Conservation (phyloP, 768 basidiomycete species). For the Lactarius hengduanensis region DNA sequence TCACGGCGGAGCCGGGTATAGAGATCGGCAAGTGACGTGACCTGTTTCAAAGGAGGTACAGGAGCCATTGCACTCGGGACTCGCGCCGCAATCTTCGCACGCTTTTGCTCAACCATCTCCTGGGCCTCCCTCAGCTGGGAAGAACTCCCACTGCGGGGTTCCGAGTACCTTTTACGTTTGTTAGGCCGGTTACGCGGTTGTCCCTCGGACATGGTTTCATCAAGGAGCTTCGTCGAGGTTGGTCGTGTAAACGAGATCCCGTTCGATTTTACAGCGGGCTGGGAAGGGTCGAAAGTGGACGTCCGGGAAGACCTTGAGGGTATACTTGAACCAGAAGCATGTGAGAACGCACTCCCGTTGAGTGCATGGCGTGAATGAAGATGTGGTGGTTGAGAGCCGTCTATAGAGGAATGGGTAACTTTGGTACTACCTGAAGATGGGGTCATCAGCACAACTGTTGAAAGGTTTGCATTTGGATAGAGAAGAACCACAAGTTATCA, state of each 20-base stretch:
- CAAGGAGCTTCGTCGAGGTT: neutral
- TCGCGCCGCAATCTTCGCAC: constrained; percentile 20
- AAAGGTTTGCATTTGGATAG: neutral
- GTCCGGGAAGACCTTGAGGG: constrained; percentile 7
- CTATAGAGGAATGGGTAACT: neutral
- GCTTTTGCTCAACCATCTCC: constrained; percentile 21
- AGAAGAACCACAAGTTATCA: neutral
- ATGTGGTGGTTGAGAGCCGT: neutral
- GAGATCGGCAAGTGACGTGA: constrained; percentile 22
- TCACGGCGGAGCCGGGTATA: constrained; percentile 22
- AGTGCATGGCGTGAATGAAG: neutral
- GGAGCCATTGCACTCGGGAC: constrained; percentile 15
- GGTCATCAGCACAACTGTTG: constrained; percentile 11
- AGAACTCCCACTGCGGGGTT: neutral
- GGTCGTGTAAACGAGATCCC: neutral
- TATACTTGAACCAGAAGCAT: neutral
- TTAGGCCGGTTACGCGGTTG: neutral
- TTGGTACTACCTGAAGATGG: constrained; percentile 9
- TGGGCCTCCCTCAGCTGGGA: constrained; percentile 15
- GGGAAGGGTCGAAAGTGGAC: neutral
- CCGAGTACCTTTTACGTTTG: constrained; percentile 19
- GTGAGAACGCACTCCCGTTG: neutral
- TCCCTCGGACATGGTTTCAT: neutral
- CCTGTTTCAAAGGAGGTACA: neutral
- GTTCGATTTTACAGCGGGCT: neutral